Conservation (phyloP, 2,329 filamentous ascomycete genomes). For the Aspergillus pseudotamarii region DNA sequence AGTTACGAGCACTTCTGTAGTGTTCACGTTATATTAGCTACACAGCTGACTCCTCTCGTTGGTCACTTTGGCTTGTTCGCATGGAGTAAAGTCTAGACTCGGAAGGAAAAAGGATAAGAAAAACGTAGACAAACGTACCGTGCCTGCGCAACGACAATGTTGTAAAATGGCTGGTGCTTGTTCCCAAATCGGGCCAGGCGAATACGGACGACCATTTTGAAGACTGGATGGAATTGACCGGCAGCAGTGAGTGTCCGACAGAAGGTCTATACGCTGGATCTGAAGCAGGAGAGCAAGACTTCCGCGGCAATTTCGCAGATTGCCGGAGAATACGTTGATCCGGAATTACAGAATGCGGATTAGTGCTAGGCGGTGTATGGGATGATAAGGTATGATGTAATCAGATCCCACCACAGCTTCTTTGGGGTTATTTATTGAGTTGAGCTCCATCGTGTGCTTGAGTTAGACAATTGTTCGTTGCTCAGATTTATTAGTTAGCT, state of each 20-base stretch:
- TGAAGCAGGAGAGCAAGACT: slow-evolving; percentile 17
- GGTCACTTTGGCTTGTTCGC: not conserved
- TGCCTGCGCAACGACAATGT: slow-evolving; percentile 93
- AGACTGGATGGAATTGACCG: slow-evolving; percentile 5
- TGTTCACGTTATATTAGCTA: not conserved
- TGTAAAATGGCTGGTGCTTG: slow-evolving; percentile 88
- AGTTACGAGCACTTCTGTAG: slow-evolving; percentile 78
- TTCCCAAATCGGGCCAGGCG: slow-evolving; percentile 92
- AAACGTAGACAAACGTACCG: slow-evolving; percentile 59
- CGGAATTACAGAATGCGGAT: slow-evolving; percentile 18
- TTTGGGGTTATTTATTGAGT: not conserved
- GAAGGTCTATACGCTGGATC: slow-evolving; percentile 10
- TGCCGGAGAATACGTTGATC: slow-evolving; percentile 31
- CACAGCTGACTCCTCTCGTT: not conserved
- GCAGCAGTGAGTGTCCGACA: slow-evolving; percentile 6
- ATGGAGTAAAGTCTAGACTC: not conserved
- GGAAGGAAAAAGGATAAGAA: not conserved
- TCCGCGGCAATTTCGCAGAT: slow-evolving; percentile 33
- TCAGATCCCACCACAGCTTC: slow-evolving; percentile 5
- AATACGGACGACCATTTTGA: slow-evolving; percentile 86
- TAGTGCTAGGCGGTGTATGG: slow-evolving; percentile 24
- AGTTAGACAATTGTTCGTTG: not conserved
- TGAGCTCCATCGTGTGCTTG: not conserved
- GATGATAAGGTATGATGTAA: slow-evolving; percentile 28
- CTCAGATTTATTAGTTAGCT: not conserved